These are phyloP conservation scores for Erigeron canadensis DNA, from an alignment of 129 eudicot species.

Conservation along the genomic window DNA sequence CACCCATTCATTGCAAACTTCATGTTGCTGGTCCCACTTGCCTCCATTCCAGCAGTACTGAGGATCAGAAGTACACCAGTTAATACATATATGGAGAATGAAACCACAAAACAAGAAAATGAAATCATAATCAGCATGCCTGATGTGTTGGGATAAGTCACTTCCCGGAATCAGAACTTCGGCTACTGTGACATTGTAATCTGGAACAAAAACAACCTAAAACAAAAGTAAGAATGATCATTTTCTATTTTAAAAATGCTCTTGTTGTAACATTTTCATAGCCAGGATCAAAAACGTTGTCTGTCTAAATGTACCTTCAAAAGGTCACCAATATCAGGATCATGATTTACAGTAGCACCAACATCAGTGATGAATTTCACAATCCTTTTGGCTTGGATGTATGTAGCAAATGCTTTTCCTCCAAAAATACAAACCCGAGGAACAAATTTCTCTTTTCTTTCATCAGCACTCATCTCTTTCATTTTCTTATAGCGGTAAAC, in stretches of 20 bases:
- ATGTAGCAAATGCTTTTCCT: slow-evolving; percentile 96
- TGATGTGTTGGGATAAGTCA: slow-evolving; percentile 91
- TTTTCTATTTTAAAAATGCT: background rate
- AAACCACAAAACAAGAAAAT: slow-evolving; percentile 4
- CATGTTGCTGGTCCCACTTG: slow-evolving; percentile 83
- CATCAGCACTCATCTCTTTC: slow-evolving; percentile 80
- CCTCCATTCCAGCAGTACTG: slow-evolving; percentile 83
- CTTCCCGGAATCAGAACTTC: slow-evolving; percentile 95
- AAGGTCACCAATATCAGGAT: slow-evolving; percentile 93
- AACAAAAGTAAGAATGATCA: background rate
- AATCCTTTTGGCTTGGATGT: slow-evolving; percentile 91
- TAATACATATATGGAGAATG: slow-evolving; percentile 13
- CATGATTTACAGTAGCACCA: slow-evolving; percentile 76
- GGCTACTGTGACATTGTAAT: slow-evolving; percentile 94
- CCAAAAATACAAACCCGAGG: slow-evolving; percentile 98
- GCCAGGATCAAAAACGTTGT: background rate
- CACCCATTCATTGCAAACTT: slow-evolving; percentile 78
- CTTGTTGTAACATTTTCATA: background rate
- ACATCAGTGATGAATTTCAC: slow-evolving; percentile 92
- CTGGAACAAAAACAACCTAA: slow-evolving; percentile 91
- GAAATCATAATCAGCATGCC: slow-evolving; percentile 38
- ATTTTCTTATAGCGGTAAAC: slow-evolving; percentile 90
- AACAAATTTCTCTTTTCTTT: slow-evolving; percentile 60
- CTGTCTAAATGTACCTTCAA: slow-evolving; percentile 51
- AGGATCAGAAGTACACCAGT: slow-evolving; percentile 10